These are phyloP conservation scores for Brassica napus DNA, from an alignment of 345 rosid species.

Conservation along the genomic window DNA sequence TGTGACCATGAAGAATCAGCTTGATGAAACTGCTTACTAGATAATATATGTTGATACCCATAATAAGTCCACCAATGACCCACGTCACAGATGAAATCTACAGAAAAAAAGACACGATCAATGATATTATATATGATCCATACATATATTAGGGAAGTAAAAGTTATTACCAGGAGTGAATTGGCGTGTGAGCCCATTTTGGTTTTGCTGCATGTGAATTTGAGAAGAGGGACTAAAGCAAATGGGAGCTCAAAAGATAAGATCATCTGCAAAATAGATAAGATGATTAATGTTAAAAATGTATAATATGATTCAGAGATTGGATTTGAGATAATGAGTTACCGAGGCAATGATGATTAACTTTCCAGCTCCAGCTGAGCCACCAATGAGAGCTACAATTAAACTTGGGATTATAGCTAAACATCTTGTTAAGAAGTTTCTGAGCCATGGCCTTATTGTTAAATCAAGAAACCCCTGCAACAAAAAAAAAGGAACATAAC, in stretches of 20 bases:
- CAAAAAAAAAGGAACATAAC: not conserved
- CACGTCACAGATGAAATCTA: conserved; percentile 78
- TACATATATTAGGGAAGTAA: not conserved
- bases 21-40: conserved; percentile 57
- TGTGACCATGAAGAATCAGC: conserved; percentile 52
- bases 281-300: not conserved
- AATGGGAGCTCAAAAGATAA: conserved; percentile 96
- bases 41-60: conserved; percentile 77
- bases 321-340: conserved; percentile 10
- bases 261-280: conserved; percentile 65
- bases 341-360: conserved; percentile 95
- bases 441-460: conserved; percentile 72
- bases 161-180: conserved; percentile 51
- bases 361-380: conserved; percentile 90
- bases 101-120: not conserved
- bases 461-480: conserved; percentile 73
- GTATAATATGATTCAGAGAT: not conserved
- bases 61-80: conserved; percentile 73
- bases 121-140: not conserved
- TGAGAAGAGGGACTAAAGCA: conserved; percentile 88
- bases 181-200: conserved; percentile 84
- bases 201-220: conserved; percentile 83
- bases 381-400: conserved; percentile 86
- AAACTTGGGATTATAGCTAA: conserved; percentile 93
- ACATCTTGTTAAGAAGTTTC: conserved; percentile 81